Conservation (phyloP, 2,329 filamentous ascomycete genomes). For the Colletotrichum brevisporum region DNA sequence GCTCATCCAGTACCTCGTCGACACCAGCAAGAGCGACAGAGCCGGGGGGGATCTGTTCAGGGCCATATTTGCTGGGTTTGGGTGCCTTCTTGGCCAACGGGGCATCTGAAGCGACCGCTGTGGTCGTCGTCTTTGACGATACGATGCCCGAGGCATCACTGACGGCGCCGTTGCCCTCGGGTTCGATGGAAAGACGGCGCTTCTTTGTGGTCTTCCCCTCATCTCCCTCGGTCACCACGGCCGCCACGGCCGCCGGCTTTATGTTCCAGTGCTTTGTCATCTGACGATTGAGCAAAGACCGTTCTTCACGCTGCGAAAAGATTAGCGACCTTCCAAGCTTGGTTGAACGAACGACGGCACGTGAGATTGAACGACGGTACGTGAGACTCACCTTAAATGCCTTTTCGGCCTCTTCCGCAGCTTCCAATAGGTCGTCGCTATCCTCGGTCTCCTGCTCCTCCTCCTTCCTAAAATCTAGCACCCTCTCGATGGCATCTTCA, state of each 20-base stretch:
- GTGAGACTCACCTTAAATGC: constrained; percentile 41
- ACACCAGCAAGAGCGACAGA: constrained; percentile 39
- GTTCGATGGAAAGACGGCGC: constrained; percentile 39
- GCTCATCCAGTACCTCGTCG: constrained; percentile 11
- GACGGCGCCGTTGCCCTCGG: constrained; percentile 32
- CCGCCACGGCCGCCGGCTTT: constrained; percentile 12
- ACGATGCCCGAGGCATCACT: constrained; percentile 36
- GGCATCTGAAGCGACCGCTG: constrained; percentile 13
- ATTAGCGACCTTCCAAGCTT: constrained; percentile 26
- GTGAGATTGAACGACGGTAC: no score
- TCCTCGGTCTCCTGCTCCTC: constrained; percentile 70
- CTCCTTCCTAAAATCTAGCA: constrained; percentile 80
- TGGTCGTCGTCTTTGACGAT: constrained; percentile 13
- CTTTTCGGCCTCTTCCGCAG: constrained; percentile 40
- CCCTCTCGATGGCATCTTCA: constrained; percentile 88
- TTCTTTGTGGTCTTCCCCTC: constrained; percentile 45
- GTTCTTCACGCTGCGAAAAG: constrained; percentile 49
- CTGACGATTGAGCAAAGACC: constrained; percentile 58
- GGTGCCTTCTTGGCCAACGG: constrained; percentile 23
- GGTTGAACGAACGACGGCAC: no score
- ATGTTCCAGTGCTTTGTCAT: constrained; percentile 58
- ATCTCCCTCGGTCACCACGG: constrained; percentile 28
- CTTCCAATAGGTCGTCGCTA: constrained; percentile 64
- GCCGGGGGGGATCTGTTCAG: constrained; percentile 36
- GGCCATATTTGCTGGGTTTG: constrained; percentile 39